Base-by-base conservation (phyloP, 164 flowering plant species). In the Vitis rotundifolia region DNA sequence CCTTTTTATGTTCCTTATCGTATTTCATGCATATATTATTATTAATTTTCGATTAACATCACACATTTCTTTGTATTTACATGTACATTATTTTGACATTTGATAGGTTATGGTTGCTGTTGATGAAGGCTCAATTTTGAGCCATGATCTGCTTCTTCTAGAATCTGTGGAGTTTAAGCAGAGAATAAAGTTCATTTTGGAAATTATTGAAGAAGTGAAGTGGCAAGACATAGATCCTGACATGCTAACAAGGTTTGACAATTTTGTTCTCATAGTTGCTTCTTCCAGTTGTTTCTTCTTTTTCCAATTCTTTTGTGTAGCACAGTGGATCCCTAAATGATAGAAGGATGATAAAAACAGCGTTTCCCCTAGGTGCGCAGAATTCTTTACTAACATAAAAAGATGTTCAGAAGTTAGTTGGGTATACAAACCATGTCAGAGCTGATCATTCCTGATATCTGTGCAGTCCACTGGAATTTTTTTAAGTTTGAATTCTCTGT, bases 181-280 rank as follows among this genome's bases (percentile, higher is more conserved):
- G 74, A 88, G 97, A 73, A 76, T 87, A 75, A 91, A 93, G 76
- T 82, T 83, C 59, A 76, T 93, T 52, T 65, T 76, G 72, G 94
- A 90, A 68, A 81, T 88, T 72, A 82, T 93, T 79, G 97, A 93
- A 73, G 91, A 85, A 67, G 83, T 88, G 11, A 78, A 88, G 62
- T 95, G 97, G 98, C 78, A 81, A 48, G 90, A 77, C 56, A 48
- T 87, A 3, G 94, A 91, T 75, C 98, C 97, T 67, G 99, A 91
- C 79, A 66, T 68, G 69, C 69, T 91, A 61, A 90, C 94, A 67
- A 94, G 98, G 98, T 93, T 64, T 47, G 64, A 72, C 63, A 8
- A 14, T 51, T 54, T 53, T 76, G 16, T 55, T 0, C 9, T 48
- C 7, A 19, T 58, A 47, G 53, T 37, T 52, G 44, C 11, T 58